These are phyloP conservation scores for Nemania bipapillata DNA, from an alignment of 2,329 filamentous ascomycete species.

Conservation along the genomic window DNA sequence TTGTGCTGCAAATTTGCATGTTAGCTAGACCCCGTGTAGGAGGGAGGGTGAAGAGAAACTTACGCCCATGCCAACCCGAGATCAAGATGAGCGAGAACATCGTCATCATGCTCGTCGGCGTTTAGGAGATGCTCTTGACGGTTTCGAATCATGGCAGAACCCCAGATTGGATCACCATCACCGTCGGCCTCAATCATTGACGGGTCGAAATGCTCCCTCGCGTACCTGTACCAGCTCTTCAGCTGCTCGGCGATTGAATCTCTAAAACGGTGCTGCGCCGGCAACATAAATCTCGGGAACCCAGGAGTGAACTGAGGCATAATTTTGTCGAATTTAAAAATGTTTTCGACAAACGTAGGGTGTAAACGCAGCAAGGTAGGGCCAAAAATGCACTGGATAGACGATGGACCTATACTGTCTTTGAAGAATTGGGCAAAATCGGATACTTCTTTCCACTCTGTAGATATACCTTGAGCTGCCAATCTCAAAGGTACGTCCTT, in stretches of 20 bases:
- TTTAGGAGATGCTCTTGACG: constrained; percentile 37
- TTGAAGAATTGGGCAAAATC: constrained; percentile 37
- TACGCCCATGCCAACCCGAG: constrained; percentile 42
- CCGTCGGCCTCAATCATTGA: constrained; percentile 35
- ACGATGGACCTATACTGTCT: constrained; percentile 29
- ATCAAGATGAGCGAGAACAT: constrained; percentile 35
- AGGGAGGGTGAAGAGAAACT: constrained; percentile 6
- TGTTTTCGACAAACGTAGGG: constrained; percentile 35
- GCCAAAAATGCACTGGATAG: constrained; percentile 38
- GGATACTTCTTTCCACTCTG: constrained; percentile 33
- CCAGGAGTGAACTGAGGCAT: constrained; percentile 36
- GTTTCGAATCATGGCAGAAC: constrained; percentile 37
- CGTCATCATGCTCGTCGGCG: constrained; percentile 36
- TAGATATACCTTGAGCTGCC: constrained; percentile 23
- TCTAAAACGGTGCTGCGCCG: constrained; percentile 30
- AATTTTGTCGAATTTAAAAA: constrained; percentile 37
- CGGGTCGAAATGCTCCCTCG: constrained; percentile 34
- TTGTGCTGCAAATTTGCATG: constrained; percentile 19
- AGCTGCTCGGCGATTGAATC: constrained; percentile 30
- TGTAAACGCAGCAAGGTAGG: constrained; percentile 37
- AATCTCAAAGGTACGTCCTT: constrained; percentile 25
- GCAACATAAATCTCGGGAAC: constrained; percentile 34
- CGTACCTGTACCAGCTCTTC: constrained; percentile 40
- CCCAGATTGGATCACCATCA: constrained; percentile 42
- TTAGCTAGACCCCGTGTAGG: constrained; percentile 14